phyloP scores from a whole-genome alignment of 2,329 filamentous ascomycete species.

The Fusarium udum region DNA sequence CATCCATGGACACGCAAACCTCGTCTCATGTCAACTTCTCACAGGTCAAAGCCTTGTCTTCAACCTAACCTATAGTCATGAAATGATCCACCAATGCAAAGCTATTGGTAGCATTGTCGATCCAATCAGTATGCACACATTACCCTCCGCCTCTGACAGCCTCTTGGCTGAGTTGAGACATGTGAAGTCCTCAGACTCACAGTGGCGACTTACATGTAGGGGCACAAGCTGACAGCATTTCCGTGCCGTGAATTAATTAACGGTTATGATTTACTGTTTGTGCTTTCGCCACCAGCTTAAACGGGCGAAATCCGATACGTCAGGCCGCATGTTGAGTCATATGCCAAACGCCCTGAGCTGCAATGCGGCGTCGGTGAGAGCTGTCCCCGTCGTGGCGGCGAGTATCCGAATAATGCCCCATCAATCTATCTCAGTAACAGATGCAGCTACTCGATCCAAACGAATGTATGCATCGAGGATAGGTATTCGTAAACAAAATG shows the following conservation, averaged over 20 bases:
- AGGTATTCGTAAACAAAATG: background rate
- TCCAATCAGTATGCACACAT: background rate
- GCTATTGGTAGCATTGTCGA: background rate
- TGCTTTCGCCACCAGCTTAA: background rate
- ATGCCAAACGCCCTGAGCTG: background rate
- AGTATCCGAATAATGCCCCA: background rate
- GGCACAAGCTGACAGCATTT: constrained; percentile 1
- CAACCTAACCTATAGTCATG: background rate
- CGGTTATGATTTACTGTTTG: background rate
- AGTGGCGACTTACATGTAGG: constrained; percentile 6
- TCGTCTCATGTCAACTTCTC: background rate
- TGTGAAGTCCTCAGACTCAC: background rate
- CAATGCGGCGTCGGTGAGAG: background rate
- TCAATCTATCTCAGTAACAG: background rate
- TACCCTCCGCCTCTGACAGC: background rate
- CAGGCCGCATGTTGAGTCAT: background rate
- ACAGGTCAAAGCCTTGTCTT: background rate
- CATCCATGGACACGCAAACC: background rate
- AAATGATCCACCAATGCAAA: background rate
- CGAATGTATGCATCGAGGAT: background rate
- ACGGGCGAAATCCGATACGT: constrained; percentile 1
- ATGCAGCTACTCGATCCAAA: background rate
- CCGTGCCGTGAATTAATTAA: constrained; percentile 1
- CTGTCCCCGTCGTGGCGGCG: background rate
- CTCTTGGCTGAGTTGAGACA: background rate